Evolutionary conservation across 169 alveolate species (phyloP), one percentile per base, ranked within the genome.

Genomic region (Cryptosporidium ryanae): DNA sequence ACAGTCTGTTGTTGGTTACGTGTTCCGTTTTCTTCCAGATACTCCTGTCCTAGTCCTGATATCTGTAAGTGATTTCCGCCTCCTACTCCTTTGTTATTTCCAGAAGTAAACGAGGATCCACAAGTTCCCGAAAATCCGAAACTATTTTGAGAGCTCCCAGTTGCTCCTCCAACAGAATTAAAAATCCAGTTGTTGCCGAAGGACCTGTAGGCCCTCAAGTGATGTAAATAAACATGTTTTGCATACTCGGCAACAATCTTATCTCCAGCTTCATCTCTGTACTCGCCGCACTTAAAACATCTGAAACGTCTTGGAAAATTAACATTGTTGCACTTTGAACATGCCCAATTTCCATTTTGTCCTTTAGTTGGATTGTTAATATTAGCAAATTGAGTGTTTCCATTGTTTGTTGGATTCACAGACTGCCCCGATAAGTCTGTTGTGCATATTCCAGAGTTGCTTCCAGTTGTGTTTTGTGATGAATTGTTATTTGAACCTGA

Each of bases 281-380:
- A 65, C 64, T 82, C 93, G 5, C 89, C 84, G 54, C 96, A 92
- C 27, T 91, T 92, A 82, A 92, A 90, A 64, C 95, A 92, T 44
- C 93, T 64, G 65, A 90, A 87, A 18, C 95, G 89, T n/a, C 95
- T 59, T 13, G 95, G 95, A 27, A 91, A 91, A 81, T 92, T 92
- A 13, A 92, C 91, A 61, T 91, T 92, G 63, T 82, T 55, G 91
- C 95, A 92, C 49, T 67, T 68, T 13, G 54, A 44, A 66, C 95
- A 92, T 21, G 87, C 82, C 95, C 95, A 92, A 82, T 92, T 92
- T 21, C 95, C 95, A 54, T 92, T 84, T 66, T 76, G 94, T 8
- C 91, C 93, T 6, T 67, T 68, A 43, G 68, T 66, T 8, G 93
- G 93, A 38, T 38, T n/a, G 25, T 48, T 50, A 27, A 27, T 65